Conservation (phyloP, 139 green algal genomes). For the Chlorella vulgaris region DNA sequence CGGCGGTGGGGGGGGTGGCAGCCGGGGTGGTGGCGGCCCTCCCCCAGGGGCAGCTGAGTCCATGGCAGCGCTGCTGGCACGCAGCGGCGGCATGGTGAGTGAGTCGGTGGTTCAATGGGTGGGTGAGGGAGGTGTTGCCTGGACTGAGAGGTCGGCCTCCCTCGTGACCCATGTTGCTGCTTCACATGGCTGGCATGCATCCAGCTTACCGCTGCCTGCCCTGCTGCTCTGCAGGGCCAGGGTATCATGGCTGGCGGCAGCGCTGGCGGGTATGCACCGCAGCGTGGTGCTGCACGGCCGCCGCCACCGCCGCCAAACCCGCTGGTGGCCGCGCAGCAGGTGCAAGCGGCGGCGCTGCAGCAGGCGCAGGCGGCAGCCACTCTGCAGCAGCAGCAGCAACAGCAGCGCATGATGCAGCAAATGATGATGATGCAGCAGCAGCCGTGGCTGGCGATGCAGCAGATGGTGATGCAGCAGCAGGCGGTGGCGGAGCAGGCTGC, state of each 20-base stretch:
- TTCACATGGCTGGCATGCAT: too few species aligned
- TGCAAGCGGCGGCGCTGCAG: background rate
- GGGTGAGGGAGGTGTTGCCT: too few species aligned
- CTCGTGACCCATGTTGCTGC: too few species aligned
- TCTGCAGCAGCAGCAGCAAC: background rate
- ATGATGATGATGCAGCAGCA: slow-evolving; percentile 15
- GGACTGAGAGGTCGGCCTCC: too few species aligned
- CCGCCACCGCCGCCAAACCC: background rate
- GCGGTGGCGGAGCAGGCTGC: background rate
- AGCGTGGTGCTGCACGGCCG: too few species aligned
- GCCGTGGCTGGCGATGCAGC: slow-evolving; percentile 9
- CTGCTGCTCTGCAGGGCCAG: background rate
- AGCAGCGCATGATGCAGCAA: background rate
- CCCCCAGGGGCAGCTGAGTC: too few species aligned
- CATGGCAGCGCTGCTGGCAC: background rate
- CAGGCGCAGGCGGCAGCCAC: background rate
- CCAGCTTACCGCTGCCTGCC: too few species aligned
- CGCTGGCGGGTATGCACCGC: too few species aligned
- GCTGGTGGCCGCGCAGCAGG: background rate
- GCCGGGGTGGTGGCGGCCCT: background rate
- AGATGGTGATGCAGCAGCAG: slow-evolving; percentile 34
- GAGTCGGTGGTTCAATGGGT: background rate
- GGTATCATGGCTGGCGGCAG: background rate
- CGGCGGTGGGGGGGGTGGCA: background rate
- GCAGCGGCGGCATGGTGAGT: background rate